phyloP scores from a whole-genome alignment of 75 land plant species.

The Pinus albicaulis region DNA sequence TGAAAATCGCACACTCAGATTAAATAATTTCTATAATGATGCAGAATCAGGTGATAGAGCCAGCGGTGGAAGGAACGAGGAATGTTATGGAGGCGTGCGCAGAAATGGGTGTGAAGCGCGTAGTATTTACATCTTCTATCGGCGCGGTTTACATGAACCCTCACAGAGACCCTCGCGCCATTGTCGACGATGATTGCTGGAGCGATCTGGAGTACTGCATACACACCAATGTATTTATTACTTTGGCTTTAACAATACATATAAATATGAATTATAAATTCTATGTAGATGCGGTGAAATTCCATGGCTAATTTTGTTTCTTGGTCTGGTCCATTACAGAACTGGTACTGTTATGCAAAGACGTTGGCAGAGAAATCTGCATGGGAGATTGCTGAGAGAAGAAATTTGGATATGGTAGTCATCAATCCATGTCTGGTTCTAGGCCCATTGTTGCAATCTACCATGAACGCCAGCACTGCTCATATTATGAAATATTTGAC shows the following conservation, averaged over 20 bases:
- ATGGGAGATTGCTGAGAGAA: conserved; percentile 30
- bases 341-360: conserved; percentile 1
- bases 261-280: not conserved
- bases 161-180: conserved; percentile 6
- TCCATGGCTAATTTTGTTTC: too few relatives aligned
- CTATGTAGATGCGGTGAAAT: too few relatives aligned
- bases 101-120: conserved; percentile 27
- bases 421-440: conserved; percentile 42
- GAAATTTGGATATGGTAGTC: conserved; percentile 35
- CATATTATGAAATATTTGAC: conserved; percentile 43
- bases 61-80: conserved; percentile 41
- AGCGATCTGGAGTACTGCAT: conserved; percentile 43
- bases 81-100: conserved; percentile 38
- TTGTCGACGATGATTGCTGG: conserved; percentile 50
- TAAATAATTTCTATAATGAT: too few relatives aligned
- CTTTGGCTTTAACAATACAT: not conserved
- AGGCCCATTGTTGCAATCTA: conserved; percentile 50
- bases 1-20: too few relatives aligned
- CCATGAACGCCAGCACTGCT: conserved; percentile 42
- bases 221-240: conserved; percentile 24
- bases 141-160: conserved; percentile 45
- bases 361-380: conserved; percentile 38
- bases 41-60: conserved; percentile 22
- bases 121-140: conserved; percentile 50
- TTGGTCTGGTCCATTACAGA: not conserved